phyloP scores from a whole-genome alignment of 441 rosid species.

The Geranium incanum region DNA sequence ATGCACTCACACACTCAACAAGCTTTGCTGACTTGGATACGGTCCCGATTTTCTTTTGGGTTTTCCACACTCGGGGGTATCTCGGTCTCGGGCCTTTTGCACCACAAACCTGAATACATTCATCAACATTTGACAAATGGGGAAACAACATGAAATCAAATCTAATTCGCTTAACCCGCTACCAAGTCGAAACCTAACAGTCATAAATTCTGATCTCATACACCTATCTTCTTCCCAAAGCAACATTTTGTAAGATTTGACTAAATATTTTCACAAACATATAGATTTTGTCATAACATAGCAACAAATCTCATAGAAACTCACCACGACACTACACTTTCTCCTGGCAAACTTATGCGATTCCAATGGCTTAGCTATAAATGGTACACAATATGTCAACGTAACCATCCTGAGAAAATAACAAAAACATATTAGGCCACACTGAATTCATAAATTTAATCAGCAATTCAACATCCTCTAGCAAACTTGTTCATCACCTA shows the following conservation, averaged over 20 bases:
- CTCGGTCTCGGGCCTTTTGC: constrained; percentile 92
- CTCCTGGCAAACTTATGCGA: constrained; percentile 24
- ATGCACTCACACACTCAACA: constrained; percentile 49
- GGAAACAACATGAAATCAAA: neutral
- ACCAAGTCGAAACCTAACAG: neutral
- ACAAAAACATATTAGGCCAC: neutral
- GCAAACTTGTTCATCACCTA: constrained; percentile 6
- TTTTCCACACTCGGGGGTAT: constrained; percentile 83
- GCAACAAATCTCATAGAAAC: constrained; percentile 12
- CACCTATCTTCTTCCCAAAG: neutral
- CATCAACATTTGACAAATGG: constrained; percentile 8
- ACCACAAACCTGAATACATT: constrained; percentile 54
- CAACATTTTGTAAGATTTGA: neutral
- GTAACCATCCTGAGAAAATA: constrained; percentile 46
- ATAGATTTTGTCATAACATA: neutral
- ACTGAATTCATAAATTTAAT: too few relatives aligned
- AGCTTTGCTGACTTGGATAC: constrained; percentile 74
- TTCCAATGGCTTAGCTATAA: constrained; percentile 34
- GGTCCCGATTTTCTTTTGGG: constrained; percentile 61
- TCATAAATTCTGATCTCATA: neutral
- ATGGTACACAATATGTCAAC: constrained; percentile 43
- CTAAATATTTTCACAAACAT: neutral
- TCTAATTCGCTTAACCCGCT: neutral
- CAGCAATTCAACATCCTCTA: neutral
- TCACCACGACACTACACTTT: constrained; percentile 45